These are phyloP conservation scores for Candida koratica DNA, from an alignment of 805 yeast genomes.

Conservation along the genomic window DNA sequence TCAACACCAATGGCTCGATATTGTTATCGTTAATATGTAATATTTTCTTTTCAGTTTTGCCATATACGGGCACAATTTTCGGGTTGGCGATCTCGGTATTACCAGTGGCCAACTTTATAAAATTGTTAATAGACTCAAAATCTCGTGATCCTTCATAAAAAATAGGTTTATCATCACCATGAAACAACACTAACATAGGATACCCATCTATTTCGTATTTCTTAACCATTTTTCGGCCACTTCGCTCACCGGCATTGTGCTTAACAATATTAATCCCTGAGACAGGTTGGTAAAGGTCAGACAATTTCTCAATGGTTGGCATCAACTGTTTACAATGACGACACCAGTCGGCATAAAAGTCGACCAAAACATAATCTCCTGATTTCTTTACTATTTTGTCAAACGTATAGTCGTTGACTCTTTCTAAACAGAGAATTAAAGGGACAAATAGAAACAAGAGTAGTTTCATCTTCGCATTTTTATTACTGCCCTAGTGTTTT, in stretches of 20 bases:
- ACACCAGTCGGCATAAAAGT: conserved; percentile 70
- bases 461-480: conserved; percentile 6
- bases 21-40: conserved; percentile 32
- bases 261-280: conserved; percentile 47
- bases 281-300: conserved; percentile 25
- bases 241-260: conserved; percentile 53
- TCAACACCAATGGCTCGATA: conserved; percentile 40
- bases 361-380: conserved; percentile 43
- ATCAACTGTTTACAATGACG: conserved; percentile 57
- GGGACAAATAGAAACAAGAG: conserved; percentile 3
- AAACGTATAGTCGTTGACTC: conserved; percentile 48
- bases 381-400: conserved; percentile 54
- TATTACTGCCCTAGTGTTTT: not conserved
- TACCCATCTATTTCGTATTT: conserved; percentile 55
- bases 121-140: conserved; percentile 48
- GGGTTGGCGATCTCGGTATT: conserved; percentile 11
- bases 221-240: conserved; percentile 46
- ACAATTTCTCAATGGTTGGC: conserved; percentile 45
- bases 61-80: conserved; percentile 5
- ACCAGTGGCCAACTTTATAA: conserved; percentile 40
- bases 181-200: conserved; percentile 62
- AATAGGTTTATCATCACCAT: conserved; percentile 47
- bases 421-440: conserved; percentile 23
- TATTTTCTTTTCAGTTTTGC: conserved; percentile 4
- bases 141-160: conserved; percentile 56